phyloP scores from a whole-genome alignment of 208 protist genomes.

The Wallacemonas collosoma region DNA sequence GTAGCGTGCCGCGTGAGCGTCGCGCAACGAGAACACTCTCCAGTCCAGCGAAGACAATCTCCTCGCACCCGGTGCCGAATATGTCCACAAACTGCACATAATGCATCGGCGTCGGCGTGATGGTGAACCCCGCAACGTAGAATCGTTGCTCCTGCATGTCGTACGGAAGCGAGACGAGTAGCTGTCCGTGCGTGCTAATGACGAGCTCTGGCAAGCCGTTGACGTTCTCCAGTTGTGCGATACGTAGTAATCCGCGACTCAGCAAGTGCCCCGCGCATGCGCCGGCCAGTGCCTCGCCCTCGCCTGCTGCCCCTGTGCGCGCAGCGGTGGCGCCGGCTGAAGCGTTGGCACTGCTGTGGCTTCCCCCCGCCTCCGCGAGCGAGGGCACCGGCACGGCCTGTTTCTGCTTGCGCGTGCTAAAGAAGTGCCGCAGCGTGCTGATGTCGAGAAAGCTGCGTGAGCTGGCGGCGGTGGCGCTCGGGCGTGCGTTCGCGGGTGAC shows the following conservation, averaged over 20 bases:
- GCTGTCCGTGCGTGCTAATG: constrained; percentile 80
- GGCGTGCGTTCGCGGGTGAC: neutral
- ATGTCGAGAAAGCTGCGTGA: constrained; percentile 58
- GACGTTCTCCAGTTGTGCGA: constrained; percentile 30
- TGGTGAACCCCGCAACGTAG: constrained; percentile 62
- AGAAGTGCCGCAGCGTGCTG: constrained; percentile 48
- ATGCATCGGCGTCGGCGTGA: constrained; percentile 72
- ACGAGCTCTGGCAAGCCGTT: constrained; percentile 48
- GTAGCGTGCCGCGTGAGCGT: constrained; percentile 37
- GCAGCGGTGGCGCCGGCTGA: neutral
- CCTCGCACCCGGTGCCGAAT: constrained; percentile 54
- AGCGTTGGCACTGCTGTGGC: neutral
- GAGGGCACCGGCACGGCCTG: constrained; percentile 5
- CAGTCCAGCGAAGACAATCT: constrained; percentile 72
- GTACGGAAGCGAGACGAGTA: constrained; percentile 68
- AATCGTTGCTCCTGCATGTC: constrained; percentile 43
- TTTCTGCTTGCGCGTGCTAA: constrained; percentile 21
- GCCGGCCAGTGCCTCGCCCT: constrained; percentile 11
- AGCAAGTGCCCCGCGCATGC: constrained; percentile 61
- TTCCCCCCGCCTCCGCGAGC: neutral
- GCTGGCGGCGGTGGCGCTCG: constrained; percentile 13
- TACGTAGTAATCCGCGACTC: constrained; percentile 66
- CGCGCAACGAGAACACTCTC: constrained; percentile 71
- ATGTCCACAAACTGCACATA: constrained; percentile 79
- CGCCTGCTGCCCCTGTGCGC: neutral